Evolutionary conservation across 345 rosid genomes (phyloP), one percentile per base, ranked within the genome.

Genomic region (Aegle marmelos): DNA sequence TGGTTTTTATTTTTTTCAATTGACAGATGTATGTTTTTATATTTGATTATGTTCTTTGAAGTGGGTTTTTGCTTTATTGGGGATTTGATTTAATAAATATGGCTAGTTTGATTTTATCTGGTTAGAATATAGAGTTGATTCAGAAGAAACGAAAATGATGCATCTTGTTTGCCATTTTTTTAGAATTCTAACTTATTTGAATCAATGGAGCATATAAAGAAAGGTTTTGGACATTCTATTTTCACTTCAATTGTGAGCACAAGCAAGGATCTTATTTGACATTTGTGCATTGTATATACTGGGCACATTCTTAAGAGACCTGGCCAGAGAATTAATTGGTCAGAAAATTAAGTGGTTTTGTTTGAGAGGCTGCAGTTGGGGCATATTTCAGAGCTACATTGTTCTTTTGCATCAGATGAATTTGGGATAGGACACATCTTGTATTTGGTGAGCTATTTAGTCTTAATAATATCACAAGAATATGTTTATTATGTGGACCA

Each of bases 291-390:
- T 45, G 14, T 45, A 45, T 13, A 82, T 89, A 97, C 98, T 97
- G 25, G 98, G 99, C 13, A 94, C 98, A 72, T 88, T 97, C 85
- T 90, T 94, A 74, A 98, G 98, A 48, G 98, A 98, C 76, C 80
- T 97, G 88, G 94, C 98, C 5, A 96, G 98, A 73, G 99, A 98
- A 81, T 83, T 97, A 81, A 93, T 97, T 67, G 99, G 98, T 60
- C 99, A 97, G 85, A 98, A 97, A 83, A 97, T 98, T 2, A 98
- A 97, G 98, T 82, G 98, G 99, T 21, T 97, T 97, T 75, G 87
- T 97, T 70, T 79, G 98, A 80, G 97, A 98, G 54, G 98, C 96
- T 4, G 98, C 96, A 1, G 88, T 91, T 69, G 98, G 96, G 53
- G 98, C 98, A 97, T 97, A 68, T 97, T 97, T 98, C 31, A 96